Base-by-base conservation (phyloP, 2,329 filamentous ascomycete genomes). In the Malbranchea zuffiana region DNA sequence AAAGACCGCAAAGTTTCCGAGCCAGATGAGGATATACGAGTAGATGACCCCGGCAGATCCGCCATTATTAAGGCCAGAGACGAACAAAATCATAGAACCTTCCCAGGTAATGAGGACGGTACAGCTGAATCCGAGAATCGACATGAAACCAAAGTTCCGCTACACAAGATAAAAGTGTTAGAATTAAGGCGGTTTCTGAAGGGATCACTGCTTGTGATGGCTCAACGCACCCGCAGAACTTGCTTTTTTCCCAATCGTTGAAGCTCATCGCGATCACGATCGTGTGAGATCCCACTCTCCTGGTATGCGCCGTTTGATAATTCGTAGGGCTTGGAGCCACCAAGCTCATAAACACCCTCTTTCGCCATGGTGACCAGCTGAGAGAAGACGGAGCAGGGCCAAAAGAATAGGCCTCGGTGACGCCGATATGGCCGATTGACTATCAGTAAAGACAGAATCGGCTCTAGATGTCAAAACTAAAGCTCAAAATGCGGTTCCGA, bases 221-320 rank as follows among this genome's bases (percentile, higher is more conserved):
- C 7, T 21, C 10, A 20, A 60, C 59, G 32, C 32, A 59, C 53
- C 43, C 60, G 55, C 26, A 64, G 52, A 24, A 62, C 58, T 44
- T 60, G 59, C 44, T 62, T 63, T 50, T 64, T 64, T 34, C 61
- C 61, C 6, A 64, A 51, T 12, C 58, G 44, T 12, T 56, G 57
- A 23, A 65, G 48, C n/a, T 51, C 51, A 37, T 51, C 54, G 26
- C 44, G 49, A 41, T 63, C 60, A 24, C 35, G 31, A 25, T 44
- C 43, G 12, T 40, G 33, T 6, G 42, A 38, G 17, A 33, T 11
- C n/a, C 29, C 17, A 15, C 12, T 33, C 5, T 29, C 16, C 20
- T 33, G 16, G 17, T 29, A n/a, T 33, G 17, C n/a, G n/a, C n/a
- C n/a, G n/a, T n/a, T n/a, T n/a, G n/a, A n/a, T n/a, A n/a, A n/a